These are phyloP conservation scores for Vicia faba DNA, from an alignment of 306 rosid species.

Conservation along the genomic window DNA sequence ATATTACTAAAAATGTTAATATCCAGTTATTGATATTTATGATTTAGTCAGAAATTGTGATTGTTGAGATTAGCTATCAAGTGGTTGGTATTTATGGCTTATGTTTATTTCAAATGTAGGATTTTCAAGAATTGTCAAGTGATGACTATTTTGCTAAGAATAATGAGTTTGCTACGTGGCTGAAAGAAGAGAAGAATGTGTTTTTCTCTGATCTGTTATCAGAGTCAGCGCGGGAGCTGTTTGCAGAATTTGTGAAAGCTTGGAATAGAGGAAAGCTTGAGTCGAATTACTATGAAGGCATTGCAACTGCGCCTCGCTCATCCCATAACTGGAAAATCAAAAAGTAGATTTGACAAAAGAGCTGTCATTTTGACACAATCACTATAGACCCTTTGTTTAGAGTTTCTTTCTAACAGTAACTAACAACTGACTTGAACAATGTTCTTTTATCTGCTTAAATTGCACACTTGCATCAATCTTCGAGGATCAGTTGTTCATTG, in stretches of 20 bases:
- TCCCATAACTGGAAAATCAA: constrained; percentile 85
- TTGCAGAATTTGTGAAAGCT: constrained; percentile 66
- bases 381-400: constrained; percentile 27
- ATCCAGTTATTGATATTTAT: not conserved
- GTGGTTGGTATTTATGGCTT: constrained; percentile 13
- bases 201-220: constrained; percentile 85
- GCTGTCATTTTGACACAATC: constrained; percentile 25
- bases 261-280: constrained; percentile 77
- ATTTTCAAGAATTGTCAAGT: constrained; percentile 61
- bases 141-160: constrained; percentile 90
- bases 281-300: constrained; percentile 80
- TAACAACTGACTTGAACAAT: constrained; percentile 20
- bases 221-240: constrained; percentile 69
- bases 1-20: constrained; percentile 9
- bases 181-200: constrained; percentile 80
- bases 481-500: constrained; percentile 4
- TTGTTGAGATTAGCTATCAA: constrained; percentile 18
- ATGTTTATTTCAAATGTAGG: constrained; percentile 43
- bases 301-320: constrained; percentile 70
- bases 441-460: constrained; percentile 18
- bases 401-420: constrained; percentile 8
- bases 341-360: constrained; percentile 36
- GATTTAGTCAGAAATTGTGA: not conserved
- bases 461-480: constrained; percentile 21
- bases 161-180: constrained; percentile 90